Evolutionary conservation across 169 alveolate genomes (phyloP).

Genomic region (Toxoplasma gondii): DNA sequence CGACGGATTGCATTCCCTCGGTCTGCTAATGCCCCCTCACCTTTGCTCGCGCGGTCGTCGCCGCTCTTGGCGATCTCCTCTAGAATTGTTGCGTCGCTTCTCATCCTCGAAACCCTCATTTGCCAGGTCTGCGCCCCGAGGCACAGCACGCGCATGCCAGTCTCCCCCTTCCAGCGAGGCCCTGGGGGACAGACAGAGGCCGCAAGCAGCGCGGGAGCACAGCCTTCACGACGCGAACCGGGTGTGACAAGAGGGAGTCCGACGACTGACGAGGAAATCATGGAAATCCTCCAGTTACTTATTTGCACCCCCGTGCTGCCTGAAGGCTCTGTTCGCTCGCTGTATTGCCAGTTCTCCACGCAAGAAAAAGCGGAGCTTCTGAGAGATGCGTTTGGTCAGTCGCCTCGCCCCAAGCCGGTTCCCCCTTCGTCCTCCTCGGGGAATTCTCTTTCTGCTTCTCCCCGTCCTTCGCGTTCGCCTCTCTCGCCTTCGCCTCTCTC

Average conservation of each 20-base stretch:
- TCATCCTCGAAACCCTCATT: not conserved
- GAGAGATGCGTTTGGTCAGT: too few species aligned
- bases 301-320: not conserved
- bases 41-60: not conserved
- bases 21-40: not conserved
- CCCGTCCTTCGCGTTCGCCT: not conserved
- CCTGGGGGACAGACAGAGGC: not conserved
- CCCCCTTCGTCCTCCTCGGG: too few species aligned
- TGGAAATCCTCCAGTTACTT: not conserved
- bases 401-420: too few species aligned
- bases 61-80: not conserved
- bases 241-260: not conserved
- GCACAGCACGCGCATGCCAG: not conserved
- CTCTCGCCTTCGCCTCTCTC: not conserved
- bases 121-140: not conserved
- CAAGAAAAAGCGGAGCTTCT: not conserved
- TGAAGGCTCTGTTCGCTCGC: not conserved
- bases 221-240: not conserved
- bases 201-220: not conserved
- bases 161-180: not conserved
- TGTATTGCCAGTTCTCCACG: not conserved
- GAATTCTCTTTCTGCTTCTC: not conserved
- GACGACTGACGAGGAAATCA: not conserved
- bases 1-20: not conserved
- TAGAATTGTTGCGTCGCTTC: not conserved